Conservation (phyloP, 2,329 filamentous ascomycete species). For the Fonsecaea erecta region DNA sequence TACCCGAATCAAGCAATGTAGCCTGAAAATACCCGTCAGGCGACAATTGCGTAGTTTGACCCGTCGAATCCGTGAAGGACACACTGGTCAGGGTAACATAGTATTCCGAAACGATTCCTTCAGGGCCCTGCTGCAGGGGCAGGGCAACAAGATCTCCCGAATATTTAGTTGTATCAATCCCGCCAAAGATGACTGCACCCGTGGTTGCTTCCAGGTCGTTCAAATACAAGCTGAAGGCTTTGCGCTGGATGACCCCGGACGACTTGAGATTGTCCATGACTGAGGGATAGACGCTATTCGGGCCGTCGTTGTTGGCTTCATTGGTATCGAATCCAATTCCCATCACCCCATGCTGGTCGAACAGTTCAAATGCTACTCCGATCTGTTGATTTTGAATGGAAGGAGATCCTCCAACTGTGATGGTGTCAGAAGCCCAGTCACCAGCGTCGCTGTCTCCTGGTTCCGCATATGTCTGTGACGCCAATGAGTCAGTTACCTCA, state of each 20-base stretch:
- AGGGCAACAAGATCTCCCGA: constrained; percentile 66
- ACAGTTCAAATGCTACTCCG: constrained; percentile 26
- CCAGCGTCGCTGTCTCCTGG: constrained; percentile 32
- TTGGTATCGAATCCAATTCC: constrained; percentile 32
- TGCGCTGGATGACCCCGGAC: constrained; percentile 28
- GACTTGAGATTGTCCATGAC: constrained; percentile 32
- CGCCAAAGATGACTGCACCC: constrained; percentile 70
- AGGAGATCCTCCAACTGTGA: constrained; percentile 28
- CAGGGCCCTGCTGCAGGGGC: constrained; percentile 47
- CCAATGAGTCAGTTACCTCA: neutral
- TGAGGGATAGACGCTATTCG: constrained; percentile 23
- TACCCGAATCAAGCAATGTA: constrained; percentile 75
- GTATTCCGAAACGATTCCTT: constrained; percentile 58
- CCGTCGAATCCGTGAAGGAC: constrained; percentile 48
- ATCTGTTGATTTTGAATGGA: constrained; percentile 29
- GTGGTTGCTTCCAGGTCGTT: constrained; percentile 29
- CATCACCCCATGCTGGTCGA: constrained; percentile 33
- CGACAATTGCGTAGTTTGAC: constrained; percentile 47
- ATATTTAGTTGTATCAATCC: constrained; percentile 70
- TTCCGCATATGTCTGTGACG: constrained; percentile 28
- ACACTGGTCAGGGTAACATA: constrained; percentile 52
- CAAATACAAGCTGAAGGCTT: constrained; percentile 35
- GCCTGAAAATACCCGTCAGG: constrained; percentile 54
- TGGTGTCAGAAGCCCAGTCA: constrained; percentile 30
- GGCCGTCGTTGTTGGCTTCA: constrained; percentile 20